phyloP scores from a whole-genome alignment of 2,329 filamentous ascomycete species.

The Zymoseptoria ardabiliae region DNA sequence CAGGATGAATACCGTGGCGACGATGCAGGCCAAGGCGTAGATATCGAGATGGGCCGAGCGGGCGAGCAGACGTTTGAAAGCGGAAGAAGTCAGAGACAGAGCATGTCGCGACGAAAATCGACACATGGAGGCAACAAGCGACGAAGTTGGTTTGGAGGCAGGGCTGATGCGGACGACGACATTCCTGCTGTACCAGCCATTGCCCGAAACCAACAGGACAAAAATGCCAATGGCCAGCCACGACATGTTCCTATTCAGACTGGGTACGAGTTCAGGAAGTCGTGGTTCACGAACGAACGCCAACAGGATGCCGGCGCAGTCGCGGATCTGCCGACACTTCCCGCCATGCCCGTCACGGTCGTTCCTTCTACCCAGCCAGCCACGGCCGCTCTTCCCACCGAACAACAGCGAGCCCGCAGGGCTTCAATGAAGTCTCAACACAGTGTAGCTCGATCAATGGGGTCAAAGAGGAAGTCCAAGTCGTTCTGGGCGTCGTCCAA shows the following conservation, averaged over 20 bases:
- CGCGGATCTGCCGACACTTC: constrained; percentile 8
- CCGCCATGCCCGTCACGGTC: constrained; percentile 9
- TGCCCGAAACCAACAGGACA: neutral
- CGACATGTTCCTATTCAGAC: neutral
- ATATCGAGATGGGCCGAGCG: neutral
- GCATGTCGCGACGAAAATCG: constrained; percentile 8
- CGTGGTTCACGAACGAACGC: constrained; percentile 6
- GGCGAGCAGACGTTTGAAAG: neutral
- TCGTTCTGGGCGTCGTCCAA: constrained; percentile 20
- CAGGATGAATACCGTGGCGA: neutral
- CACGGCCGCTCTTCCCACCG: constrained; percentile 11
- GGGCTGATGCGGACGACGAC: constrained; percentile 13
- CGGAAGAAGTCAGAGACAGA: constrained; percentile 2
- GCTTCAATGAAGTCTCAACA: constrained; percentile 9
- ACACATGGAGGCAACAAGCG: constrained; percentile 12
- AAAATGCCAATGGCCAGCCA: neutral
- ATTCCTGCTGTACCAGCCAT: constrained; percentile 17
- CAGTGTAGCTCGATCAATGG: constrained; percentile 6
- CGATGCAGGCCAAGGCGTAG: neutral
- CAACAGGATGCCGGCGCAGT: constrained; percentile 3
- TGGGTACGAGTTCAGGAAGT: constrained; percentile 2
- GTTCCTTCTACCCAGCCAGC: constrained; percentile 4
- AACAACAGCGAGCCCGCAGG: constrained; percentile 10
- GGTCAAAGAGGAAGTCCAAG: constrained; percentile 7
- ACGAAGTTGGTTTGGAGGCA: constrained; percentile 23